These are phyloP conservation scores for Cymbopogon flexuosus DNA, from an alignment of 202 grass and related monocot genomes.

Conservation along the genomic window DNA sequence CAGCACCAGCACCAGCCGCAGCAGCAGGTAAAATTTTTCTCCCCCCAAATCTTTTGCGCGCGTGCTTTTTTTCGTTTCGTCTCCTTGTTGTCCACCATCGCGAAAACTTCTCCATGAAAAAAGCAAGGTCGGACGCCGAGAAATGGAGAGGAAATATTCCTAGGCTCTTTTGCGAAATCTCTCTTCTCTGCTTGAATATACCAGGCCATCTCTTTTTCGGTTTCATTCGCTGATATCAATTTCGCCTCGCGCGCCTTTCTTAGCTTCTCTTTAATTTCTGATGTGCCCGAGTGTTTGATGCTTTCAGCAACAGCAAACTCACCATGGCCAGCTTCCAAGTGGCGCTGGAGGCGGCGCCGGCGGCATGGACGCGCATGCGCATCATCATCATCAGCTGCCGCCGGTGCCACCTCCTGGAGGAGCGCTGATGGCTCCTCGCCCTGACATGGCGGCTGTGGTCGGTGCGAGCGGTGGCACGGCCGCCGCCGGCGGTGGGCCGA, in stretches of 20 bases:
- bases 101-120: constrained; percentile 59
- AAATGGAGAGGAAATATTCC: constrained; percentile 67
- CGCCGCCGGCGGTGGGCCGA: not conserved
- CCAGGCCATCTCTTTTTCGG: constrained; percentile 24
- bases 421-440: constrained; percentile 23
- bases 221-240: constrained; percentile 24
- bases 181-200: constrained; percentile 64
- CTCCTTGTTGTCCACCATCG: not conserved
- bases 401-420: constrained; percentile 23
- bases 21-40: constrained; percentile 41
- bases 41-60: not conserved
- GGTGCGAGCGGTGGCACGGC: not conserved
- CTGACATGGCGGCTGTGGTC: constrained; percentile 27
- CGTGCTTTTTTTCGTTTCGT: not conserved
- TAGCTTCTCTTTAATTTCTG: constrained; percentile 30
- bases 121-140: constrained; percentile 15
- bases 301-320: constrained; percentile 43
- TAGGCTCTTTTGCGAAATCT: constrained; percentile 46
- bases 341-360: not conserved
- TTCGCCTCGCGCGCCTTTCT: constrained; percentile 27
- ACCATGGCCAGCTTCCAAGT: constrained; percentile 36
- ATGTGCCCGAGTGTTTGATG: constrained; percentile 20
- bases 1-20: constrained; percentile 34
- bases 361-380: constrained; percentile 26
- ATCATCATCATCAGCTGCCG: constrained; percentile 31